phyloP scores from a whole-genome alignment of 2,329 filamentous ascomycete species.

The Cladophialophora bantiana region DNA sequence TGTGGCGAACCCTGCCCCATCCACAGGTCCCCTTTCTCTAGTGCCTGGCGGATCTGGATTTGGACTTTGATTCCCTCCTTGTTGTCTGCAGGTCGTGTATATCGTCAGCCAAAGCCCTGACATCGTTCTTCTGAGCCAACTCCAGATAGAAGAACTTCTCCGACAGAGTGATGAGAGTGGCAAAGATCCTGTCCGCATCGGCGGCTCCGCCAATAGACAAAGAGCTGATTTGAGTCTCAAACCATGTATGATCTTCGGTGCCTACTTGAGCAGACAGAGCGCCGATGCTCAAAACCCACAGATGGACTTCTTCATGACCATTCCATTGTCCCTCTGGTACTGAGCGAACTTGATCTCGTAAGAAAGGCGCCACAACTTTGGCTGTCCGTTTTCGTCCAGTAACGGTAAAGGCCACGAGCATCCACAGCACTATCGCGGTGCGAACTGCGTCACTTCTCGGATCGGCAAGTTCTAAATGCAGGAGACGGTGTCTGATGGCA shows the following conservation, averaged over 20 bases:
- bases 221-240: constrained; percentile 7
- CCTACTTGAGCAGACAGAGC: constrained; percentile 15
- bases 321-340: constrained; percentile 21
- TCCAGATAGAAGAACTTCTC: constrained; percentile 28
- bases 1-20: too few species aligned
- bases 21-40: neutral
- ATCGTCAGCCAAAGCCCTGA: constrained; percentile 19
- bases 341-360: constrained; percentile 12
- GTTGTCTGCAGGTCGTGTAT: constrained; percentile 3
- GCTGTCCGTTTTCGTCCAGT: constrained; percentile 24
- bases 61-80: neutral
- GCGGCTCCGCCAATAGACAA: neutral
- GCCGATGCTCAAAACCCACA: constrained; percentile 25
- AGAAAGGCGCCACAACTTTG: constrained; percentile 24
- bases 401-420: constrained; percentile 26
- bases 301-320: constrained; percentile 24
- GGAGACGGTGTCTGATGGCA: constrained; percentile 29
- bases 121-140: constrained; percentile 13
- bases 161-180: constrained; percentile 5
- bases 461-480: constrained; percentile 26
- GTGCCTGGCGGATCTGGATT: neutral
- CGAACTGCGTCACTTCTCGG: constrained; percentile 23
- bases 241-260: constrained; percentile 18
- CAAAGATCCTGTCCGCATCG: constrained; percentile 15
- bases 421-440: constrained; percentile 28